Base-by-base conservation (phyloP, 2,329 filamentous ascomycete genomes). In the Salinomyces thailandicus region DNA sequence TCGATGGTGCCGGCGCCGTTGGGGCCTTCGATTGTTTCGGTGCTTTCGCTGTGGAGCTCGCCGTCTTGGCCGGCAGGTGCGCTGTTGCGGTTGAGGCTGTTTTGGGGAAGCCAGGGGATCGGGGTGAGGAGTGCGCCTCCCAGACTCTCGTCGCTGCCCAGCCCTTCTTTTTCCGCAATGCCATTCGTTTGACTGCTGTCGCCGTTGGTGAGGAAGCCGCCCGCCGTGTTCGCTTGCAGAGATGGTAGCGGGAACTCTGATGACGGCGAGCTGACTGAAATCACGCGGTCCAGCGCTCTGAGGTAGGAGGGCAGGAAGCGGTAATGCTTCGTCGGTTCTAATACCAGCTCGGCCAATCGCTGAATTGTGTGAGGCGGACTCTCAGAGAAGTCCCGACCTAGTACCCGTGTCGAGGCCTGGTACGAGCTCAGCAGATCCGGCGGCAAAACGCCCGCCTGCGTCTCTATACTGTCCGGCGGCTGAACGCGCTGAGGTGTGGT, bases 331-430 rank as follows among this genome's bases (percentile, higher is more conserved):
- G 69, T 79, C 1, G 91, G 91, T 17, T 70, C 63, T 22, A 93
- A 68, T 4, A 94, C 67, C 18, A 96, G 78, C 66, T 98, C 91
- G 15, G 86, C 77, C 15, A 98, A 73, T 26, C 91, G 81, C 62
- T 98, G 91, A 43, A 95, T 74, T 3, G 91, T 96, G 58, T 96
- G 85, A 0, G 91, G 91, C 1, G 91, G 89, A 49, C 82, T 74
- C 3, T 68, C 66, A 15, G 73, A 57, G 60, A 98, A 98, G 47
- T 72, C 73, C 2, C 43, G 38, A 19, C 54, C 50, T n/a, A 60
- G 47, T 4, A 52, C 49, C 27, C 42, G 46, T 5, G 46, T 46
- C 2, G 50, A 54, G 14, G 39, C 48, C 18, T 54, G 45, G 38
- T 57, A 60, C 16, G 85, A 73, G 36, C 71, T 68, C 39, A 69